These are phyloP conservation scores for Pseudonitzschia multistriata DNA, from an alignment of 108 stramenopile genomes.

Conservation along the genomic window DNA sequence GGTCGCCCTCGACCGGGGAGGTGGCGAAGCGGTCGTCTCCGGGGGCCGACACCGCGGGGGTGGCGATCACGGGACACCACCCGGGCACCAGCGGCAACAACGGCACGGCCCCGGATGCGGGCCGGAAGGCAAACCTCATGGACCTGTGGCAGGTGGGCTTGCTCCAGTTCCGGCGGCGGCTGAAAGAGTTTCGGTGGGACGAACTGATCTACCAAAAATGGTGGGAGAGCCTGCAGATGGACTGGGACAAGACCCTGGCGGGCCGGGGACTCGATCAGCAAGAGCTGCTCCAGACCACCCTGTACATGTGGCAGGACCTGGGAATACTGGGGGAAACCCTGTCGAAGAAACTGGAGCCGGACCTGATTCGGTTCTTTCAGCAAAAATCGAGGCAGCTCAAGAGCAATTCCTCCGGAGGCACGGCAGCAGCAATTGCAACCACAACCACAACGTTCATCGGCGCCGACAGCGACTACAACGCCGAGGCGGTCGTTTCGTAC, in stretches of 20 bases:
- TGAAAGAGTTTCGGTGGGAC: conserved; percentile 36
- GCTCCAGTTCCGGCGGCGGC: conserved; percentile 31
- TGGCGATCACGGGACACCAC: not conserved
- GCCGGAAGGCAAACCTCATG: conserved; percentile 4
- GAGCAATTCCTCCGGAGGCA: not conserved
- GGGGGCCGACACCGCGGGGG: not conserved
- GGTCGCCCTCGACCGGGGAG: conserved; percentile 20
- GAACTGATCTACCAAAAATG: conserved; percentile 40
- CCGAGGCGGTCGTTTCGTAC: conserved; percentile 29
- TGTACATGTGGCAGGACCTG: conserved; percentile 64
- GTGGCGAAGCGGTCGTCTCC: conserved; percentile 19
- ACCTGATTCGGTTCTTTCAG: conserved; percentile 41
- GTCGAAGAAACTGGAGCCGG: conserved; percentile 29
- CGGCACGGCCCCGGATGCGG: not conserved
- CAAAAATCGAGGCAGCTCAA: conserved; percentile 26
- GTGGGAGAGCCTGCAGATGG: conserved; percentile 34
- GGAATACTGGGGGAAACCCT: conserved; percentile 31
- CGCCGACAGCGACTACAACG: conserved; percentile 14
- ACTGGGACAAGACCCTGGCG: conserved; percentile 36
- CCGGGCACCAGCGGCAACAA: not conserved
- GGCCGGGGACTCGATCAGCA: conserved; percentile 27
- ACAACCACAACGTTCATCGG: not conserved
- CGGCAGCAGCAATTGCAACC: not conserved
- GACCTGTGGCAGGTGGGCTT: conserved; percentile 52
- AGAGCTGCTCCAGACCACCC: conserved; percentile 35